Percentiles rank a stretch among this genome's conserved stretches.
Evolutionary conservation across 306 rosid genomes (phyloP).

Genomic region (Sicyos edulis): DNA sequence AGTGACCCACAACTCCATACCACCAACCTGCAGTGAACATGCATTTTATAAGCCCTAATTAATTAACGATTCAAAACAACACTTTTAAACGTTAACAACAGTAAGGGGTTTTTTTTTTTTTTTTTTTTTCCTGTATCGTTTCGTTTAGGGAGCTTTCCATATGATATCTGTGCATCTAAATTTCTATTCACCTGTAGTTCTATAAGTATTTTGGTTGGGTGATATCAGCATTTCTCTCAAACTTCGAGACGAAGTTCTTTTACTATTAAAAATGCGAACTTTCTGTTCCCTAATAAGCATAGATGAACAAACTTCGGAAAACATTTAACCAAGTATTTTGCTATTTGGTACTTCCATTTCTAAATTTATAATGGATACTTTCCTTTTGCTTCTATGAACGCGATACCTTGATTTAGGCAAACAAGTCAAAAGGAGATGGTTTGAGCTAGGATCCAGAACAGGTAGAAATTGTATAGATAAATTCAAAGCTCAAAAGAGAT

Average conservation of each 20-base stretch:
- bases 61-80: neutral
- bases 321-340: neutral
- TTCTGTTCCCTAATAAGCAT: neutral
- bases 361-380: neutral
- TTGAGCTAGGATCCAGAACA: neutral
- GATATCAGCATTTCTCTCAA: conserved; percentile 1
- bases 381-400: conserved; percentile 12
- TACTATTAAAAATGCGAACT: neutral
- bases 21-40: conserved; percentile 81
- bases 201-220: neutral
- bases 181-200: neutral
- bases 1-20: conserved; percentile 94
- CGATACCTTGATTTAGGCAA: neutral
- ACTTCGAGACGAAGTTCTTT: neutral
- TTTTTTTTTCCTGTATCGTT: neutral
- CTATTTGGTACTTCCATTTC: neutral
- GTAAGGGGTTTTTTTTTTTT: too few relatives aligned
- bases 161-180: conserved; percentile 1
- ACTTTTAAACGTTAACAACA: neutral
- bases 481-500: conserved; percentile 8
- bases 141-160: neutral
- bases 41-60: conserved; percentile 26
- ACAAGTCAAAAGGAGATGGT: neutral
- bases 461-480: neutral
- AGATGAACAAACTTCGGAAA: neutral